Evolutionary conservation across 768 basidiomycete species (phyloP), one percentile per base, ranked within the genome.

Genomic region (Saitozyma sp.): DNA sequence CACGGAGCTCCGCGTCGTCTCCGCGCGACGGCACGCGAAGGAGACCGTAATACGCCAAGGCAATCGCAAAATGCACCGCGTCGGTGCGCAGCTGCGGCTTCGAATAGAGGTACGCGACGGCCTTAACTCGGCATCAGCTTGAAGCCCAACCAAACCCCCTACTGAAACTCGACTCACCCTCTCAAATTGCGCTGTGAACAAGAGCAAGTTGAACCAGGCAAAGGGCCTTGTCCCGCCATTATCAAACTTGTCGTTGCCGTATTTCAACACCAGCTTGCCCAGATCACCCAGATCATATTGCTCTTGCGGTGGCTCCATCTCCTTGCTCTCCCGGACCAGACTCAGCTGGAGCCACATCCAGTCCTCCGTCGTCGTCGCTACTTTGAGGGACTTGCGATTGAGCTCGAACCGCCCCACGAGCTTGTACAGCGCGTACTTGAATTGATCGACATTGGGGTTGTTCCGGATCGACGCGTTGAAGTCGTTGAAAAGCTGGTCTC

Each of bases 271-370:
- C 46, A 79, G 62, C 20, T 64, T 73, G 0, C 69, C 79, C 14
- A 81, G 63, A 42, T 80, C 80, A 37, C 68, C 65, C 13, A 82
- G 66, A 42, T 76, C 75, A 80, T 62, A 89, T 84, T 67, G 91
- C 87, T 82, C 80, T n/a, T 67, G 89, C 41, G 88, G 86, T 14
- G 42, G 38, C 4, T 62, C 59, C 67, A 91, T 88, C 8, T 90
- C 91, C 41, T 58, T 59, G 40, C 49, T 63, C 58, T 96, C 91
- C 0, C 89, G 83, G 7, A 81, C 90, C 86, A 97, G 89, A 1
- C 88, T 84, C 13, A 98, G 84, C 81, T 99, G 94, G 83, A 94
- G 88, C 95, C 95, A 99, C 42, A 97, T 82, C 95, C 95, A 99
- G 79, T 99, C 96, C 77, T 97, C 96, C 2, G 91, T 93, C 0